Evolutionary conservation across 2,329 filamentous ascomycete genomes (phyloP), one percentile per base, ranked within the genome.

Genomic region (Thyridium curvatum): DNA sequence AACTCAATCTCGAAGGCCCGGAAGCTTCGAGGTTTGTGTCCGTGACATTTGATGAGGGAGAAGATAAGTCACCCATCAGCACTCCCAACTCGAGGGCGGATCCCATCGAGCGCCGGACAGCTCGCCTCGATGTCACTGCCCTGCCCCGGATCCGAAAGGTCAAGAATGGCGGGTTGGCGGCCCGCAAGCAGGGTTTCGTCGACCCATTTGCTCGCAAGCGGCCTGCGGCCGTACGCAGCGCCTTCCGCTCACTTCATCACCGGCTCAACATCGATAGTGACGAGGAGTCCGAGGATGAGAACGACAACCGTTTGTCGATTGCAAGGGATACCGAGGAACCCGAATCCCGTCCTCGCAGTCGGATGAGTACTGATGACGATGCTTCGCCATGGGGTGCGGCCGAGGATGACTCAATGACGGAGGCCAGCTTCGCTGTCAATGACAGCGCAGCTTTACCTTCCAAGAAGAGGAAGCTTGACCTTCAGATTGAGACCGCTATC

Each of bases 231-330:
- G 56, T 62, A 12, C 67, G 68, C 32, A 81, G 79, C 44, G 75
- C 80, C 17, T 80, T 89, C 58, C 79, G 89, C 38, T 86, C 87
- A 7, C 72, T 97, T 14, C 88, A 95, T 56, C 84, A 94, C 61
- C 78, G 82, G 28, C 70, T 93, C 45, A 76, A 84, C 47, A 77
- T 84, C 54, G 78, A 84, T 45, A 85, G 84, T 46, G 83, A 87
- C 32, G 85, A 84, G n/a, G 87, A 96, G 57, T 94, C 88, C 1
- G 90, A 95, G 47, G 90, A 94, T 48, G 89, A 96, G 40, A 67
- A 61, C 2, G 75, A 78, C 46, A 76, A 76, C 34, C 64, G 66
- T 30, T 65, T 65, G 28, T 79, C 84, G 12, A 62, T 82, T 35
- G 78, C 76, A 12, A 74, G 82, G 34, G 88, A 90, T 55, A 94